Conservation (phyloP, 345 rosid species). For the Acer campestre region DNA sequence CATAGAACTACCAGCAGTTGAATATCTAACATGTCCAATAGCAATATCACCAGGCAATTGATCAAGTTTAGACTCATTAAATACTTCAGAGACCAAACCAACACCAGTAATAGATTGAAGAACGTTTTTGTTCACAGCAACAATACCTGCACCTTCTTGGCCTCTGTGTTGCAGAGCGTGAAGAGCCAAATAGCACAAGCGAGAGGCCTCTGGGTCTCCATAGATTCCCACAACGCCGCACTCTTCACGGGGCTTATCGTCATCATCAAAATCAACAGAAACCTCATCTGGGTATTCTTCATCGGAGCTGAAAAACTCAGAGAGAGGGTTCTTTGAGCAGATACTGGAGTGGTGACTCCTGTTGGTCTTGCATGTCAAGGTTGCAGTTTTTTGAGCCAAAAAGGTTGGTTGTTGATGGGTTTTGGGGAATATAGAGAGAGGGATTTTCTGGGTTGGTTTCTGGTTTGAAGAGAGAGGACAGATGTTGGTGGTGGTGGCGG, state of each 20-base stretch:
- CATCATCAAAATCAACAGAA: conserved; percentile 25
- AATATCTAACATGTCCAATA: conserved; percentile 93
- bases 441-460: conserved; percentile 24
- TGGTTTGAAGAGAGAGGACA: conserved; percentile 25
- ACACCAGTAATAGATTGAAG: conserved; percentile 89
- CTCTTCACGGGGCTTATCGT: conserved; percentile 94
- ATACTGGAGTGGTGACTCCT: conserved; percentile 19
- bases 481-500: conserved; percentile 21
- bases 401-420: conserved; percentile 46
- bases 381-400: conserved; percentile 13
- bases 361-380: conserved; percentile 25
- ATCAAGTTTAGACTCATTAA: conserved; percentile 81
- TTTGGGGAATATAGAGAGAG: conserved; percentile 32
- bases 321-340: conserved; percentile 49
- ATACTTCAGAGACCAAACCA: conserved; percentile 94
- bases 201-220: conserved; percentile 91
- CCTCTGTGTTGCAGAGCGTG: conserved; percentile 98
- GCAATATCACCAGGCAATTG: conserved; percentile 83
- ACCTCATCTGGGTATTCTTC: conserved; percentile 22
- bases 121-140: conserved; percentile 67
- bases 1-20: conserved; percentile 95
- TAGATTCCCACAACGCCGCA: conserved; percentile 96
- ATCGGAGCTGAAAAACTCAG: conserved; percentile 24
- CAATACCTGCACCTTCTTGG: conserved; percentile 99
- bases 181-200: conserved; percentile 88